Evolutionary conservation across 495 filamentous ascomycete genomes (phyloP), one percentile per base, ranked within the genome.

Genomic region (Podospora fimiseda): DNA sequence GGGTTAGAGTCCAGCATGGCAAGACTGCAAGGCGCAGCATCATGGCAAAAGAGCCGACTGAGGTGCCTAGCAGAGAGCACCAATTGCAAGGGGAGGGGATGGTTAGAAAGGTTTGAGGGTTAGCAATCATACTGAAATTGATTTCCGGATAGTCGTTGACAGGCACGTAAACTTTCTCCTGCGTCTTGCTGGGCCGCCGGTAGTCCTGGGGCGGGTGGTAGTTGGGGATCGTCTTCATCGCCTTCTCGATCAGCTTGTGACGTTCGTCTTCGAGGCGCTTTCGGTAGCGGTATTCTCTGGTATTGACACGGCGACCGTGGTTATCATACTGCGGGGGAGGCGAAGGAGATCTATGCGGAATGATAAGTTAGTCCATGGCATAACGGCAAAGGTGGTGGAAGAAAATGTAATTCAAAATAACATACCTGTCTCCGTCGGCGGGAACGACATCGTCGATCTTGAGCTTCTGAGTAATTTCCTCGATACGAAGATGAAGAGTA

Each of bases 111-210:
- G 84, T 88, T 86, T 88, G 86, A 90, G 88, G 90, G 90, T 95
- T 95, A 94, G 90, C 85, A 87, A 91, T 92, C 91, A 88, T 96
- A 98, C 93, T 97, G 89, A 97, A 99, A 88, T 99, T 99, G 88
- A 99, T 96, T 74, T 97, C 94, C 80, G 94, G 94, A 76, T 99
- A 99, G 74, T 99, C 94, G 84, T 97, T 97, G 76, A 98, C 93
- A 64, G 93, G 93, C 67, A 98, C 93, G 70, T 98, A 98, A 84
- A 98, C 92, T 81, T 97, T 98, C 83, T 98, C 93, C 73, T 96
- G 90, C 64, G 93, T 96, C 87, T 97, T 98, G 64, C 90, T 95
- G 36, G 93, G 93, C 50, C 93, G 89, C 67, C 93, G 88, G 70
- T 97, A 97, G 70, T 98, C 93, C 75, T 89, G 85, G 38, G 93